phyloP scores from a whole-genome alignment of 805 yeast species.

The Yarrowia yakushimensis region DNA sequence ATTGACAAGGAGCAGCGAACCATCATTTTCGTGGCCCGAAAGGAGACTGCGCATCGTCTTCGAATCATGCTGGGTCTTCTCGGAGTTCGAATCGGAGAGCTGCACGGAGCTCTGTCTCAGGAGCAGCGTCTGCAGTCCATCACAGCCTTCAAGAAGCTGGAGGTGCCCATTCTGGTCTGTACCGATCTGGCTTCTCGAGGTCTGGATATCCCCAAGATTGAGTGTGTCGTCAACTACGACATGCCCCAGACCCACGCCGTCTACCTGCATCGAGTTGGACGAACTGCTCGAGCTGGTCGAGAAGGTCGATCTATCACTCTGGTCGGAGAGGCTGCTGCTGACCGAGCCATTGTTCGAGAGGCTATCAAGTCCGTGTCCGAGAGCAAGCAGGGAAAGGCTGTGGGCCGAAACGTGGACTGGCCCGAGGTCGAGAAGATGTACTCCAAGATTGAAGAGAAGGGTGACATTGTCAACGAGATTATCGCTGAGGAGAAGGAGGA shows the following conservation, averaged over 20 bases:
- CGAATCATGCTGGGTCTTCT: slow-evolving; percentile 77
- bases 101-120: slow-evolving; percentile 77
- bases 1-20: slow-evolving; percentile 68
- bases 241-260: slow-evolving; percentile 92
- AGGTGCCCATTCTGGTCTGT: slow-evolving; percentile 86
- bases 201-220: slow-evolving; percentile 97
- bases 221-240: slow-evolving; percentile 88
- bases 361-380: slow-evolving; percentile 66
- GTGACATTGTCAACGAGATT: slow-evolving; percentile 65
- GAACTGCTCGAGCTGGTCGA: slow-evolving; percentile 99
- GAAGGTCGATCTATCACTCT: slow-evolving; percentile 89
- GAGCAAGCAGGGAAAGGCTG: slow-evolving; percentile 45
- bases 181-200: slow-evolving; percentile 99
- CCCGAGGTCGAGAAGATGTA: slow-evolving; percentile 67
- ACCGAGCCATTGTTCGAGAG: slow-evolving; percentile 84
- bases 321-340: slow-evolving; percentile 88
- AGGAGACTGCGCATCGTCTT: slow-evolving; percentile 83
- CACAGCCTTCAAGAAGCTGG: slow-evolving; percentile 72
- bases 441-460: slow-evolving; percentile 56
- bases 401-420: slow-evolving; percentile 95
- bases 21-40: slow-evolving; percentile 88
- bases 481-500: slow-evolving; percentile 83
- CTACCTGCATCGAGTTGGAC: slow-evolving; percentile 95
- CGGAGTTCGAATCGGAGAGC: slow-evolving; percentile 72
- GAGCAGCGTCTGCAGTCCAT: slow-evolving; percentile 90